Base-by-base conservation (phyloP, 129 eudicot genomes). In the Oenanthe sinensis region DNA sequence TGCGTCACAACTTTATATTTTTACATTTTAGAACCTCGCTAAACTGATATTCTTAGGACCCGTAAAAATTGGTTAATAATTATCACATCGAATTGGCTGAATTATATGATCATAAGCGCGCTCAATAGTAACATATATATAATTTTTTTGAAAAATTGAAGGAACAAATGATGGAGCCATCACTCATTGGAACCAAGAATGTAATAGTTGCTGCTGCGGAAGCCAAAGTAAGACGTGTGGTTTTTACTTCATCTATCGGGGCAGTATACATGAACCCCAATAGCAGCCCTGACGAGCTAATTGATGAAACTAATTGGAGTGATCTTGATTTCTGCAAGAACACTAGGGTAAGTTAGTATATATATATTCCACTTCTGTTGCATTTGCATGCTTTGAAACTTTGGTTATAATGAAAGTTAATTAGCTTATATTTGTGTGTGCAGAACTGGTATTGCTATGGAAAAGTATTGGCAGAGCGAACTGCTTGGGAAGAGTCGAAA, bases 391-490 rank as follows among this genome's bases (percentile, higher is more conserved):
- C 60, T 52, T 4, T 4, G 2, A 1, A 39, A 39, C 42, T 1
- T 39, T 39, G 42, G 42, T 39, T 3, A 39, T 5, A 39, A 39
- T 39, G 1, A 39, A 39, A 39, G 4, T 39, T 3, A 39, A 39
- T 5, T 39, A 39, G 42, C 5, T 5, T n/a, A n/a, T n/a, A n/a
- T n/a, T n/a, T 39, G 2, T 4, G 4, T 30, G 52, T 72, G 73
- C 85, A 94, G 98, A 94, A 94, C 54, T 91, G 97, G 97, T 94
- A 94, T 79, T 94, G 98, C 84, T 94, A 94, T 30, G 97, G 98
- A 37, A 94, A 94, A 86, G 85, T 95, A 14, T 95, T 91, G 82
- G 98, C 97, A 0, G 98, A 93, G 76, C 87, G 84, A 71, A 89
- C 96, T 7, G 98, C 98, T 5, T 91, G 97, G 90, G 97, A 91